Evolutionary conservation across 1,284 basidiomycete species (phyloP), one percentile per base, ranked within the genome.

Genomic region (Ceratobasidium sp.): DNA sequence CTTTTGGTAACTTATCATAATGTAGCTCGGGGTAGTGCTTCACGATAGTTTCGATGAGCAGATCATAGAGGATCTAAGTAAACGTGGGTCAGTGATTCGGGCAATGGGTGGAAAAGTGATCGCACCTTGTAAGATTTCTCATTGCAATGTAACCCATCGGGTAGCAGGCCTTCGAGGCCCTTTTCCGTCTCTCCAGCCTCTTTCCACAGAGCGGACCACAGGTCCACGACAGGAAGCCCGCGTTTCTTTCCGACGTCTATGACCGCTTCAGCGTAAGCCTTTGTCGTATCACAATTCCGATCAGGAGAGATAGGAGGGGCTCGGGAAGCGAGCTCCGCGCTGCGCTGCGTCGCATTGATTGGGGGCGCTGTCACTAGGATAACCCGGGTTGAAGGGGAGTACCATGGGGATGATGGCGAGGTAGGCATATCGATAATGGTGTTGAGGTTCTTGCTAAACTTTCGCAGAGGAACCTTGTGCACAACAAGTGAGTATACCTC

Each of bases 351-450:
- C 2, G 86, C 86, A 74, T 90, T 89, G 68, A 95, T 83, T 1
- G 94, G 94, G 2, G 94, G 93, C 15, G 93, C 90, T 3, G 91
- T 91, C 72, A 96, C 86, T 69, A 96, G 81, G 56, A 96, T 79
- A 72, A 96, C 83, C 57, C 84, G 83, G 45, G 94, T 94, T n/a
- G 82, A 75, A 0, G 91, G 88, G 1, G 88, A 88, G 79, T 92
- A 85, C 77, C 85, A 85, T 8, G 81, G 77, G 1, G 92, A 94
- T 22, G 80, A 76, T 0, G 88, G 83, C 1, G 83, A 83, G 54
- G 82, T 84, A 42, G 94, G 82, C 76, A 88, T 82, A 53, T 82
- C 76, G 72, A 94, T 79, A 73, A 96, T 83, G 42, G 81, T 78
- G 56, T 77, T 76, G 45, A 96, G 80, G 77, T 95, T 94, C 58